Evolutionary conservation across 2,329 filamentous ascomycete genomes (phyloP).

Genomic region (Chrysoporthe puriensis): DNA sequence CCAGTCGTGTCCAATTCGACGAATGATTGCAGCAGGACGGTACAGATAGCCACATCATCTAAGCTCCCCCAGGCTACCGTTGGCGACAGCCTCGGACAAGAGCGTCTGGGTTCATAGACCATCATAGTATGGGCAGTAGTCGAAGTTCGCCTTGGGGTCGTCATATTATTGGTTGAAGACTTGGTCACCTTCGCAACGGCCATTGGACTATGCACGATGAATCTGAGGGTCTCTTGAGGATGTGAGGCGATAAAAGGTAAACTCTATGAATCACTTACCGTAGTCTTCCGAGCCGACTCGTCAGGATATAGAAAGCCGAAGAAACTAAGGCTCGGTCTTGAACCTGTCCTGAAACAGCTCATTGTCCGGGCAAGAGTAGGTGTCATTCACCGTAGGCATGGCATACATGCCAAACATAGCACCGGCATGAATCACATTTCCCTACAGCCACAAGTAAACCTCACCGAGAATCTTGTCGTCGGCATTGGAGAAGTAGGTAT

Average conservation of each 20-base stretch:
- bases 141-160: conserved; percentile 66
- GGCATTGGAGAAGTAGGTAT: too few relatives aligned
- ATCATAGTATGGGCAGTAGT: conserved; percentile 50
- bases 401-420: conserved; percentile 34
- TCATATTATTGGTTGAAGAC: conserved; percentile 59
- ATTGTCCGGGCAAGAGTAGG: conserved; percentile 71
- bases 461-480: too few relatives aligned
- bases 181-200: too few relatives aligned
- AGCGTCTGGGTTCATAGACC: conserved; percentile 44
- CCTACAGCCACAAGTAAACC: too few relatives aligned
- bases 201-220: not conserved
- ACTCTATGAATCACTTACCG: not conserved
- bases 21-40: conserved; percentile 56
- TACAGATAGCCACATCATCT: conserved; percentile 54
- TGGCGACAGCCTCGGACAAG: conserved; percentile 59
- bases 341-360: conserved; percentile 68
- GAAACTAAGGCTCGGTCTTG: conserved; percentile 62
- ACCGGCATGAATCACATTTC: not conserved
- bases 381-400: conserved; percentile 17
- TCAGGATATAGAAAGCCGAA: conserved; percentile 69
- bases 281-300: conserved; percentile 60
- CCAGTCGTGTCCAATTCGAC: conserved; percentile 53
- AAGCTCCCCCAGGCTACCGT: conserved; percentile 60
- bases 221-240: too few relatives aligned
- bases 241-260: too few relatives aligned